Evolutionary conservation across 805 yeast genomes (phyloP).

Genomic region (Candida awuae): DNA sequence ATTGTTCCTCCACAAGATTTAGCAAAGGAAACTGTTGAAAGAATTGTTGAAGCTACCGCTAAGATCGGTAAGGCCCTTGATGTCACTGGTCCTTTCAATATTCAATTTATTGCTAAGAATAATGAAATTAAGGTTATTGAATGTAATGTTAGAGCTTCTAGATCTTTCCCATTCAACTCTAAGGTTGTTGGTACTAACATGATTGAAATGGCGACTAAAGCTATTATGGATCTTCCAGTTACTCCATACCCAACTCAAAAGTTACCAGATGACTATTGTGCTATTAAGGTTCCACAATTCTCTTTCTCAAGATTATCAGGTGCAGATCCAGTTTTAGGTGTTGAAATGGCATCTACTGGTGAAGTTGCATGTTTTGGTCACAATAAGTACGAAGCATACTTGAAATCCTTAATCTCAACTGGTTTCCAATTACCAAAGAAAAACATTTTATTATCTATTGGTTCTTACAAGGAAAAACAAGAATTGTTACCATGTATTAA

Average conservation of each 20-base stretch:
- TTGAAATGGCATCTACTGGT: constrained; percentile 99
- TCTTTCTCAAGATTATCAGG: constrained; percentile 95
- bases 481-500: constrained; percentile 85
- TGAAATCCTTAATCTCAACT: constrained; percentile 89
- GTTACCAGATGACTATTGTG: constrained; percentile 90
- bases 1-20: constrained; percentile 96
- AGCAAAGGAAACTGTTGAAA: constrained; percentile 79
- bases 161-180: constrained; percentile 97
- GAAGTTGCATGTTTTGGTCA: constrained; percentile 97
- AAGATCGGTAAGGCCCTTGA: constrained; percentile 92
- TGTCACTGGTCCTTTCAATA: constrained; percentile 95
- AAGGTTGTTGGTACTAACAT: constrained; percentile 94
- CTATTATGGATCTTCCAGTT: constrained; percentile 81
- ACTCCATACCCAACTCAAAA: constrained; percentile 85
- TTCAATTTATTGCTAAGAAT: constrained; percentile 93
- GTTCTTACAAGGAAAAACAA: constrained; percentile 93
- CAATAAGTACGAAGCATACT: constrained; percentile 93
- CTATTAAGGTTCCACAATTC: constrained; percentile 94
- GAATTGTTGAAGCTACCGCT: constrained; percentile 93
- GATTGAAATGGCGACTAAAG: constrained; percentile 96
- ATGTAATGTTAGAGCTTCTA: constrained; percentile 98
- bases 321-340: constrained; percentile 96
- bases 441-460: constrained; percentile 87
- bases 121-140: constrained; percentile 95
- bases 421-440: constrained; percentile 94